Conservation (phyloP, 2,329 filamentous ascomycete species). For the Phaeosphaeria sp. region DNA sequence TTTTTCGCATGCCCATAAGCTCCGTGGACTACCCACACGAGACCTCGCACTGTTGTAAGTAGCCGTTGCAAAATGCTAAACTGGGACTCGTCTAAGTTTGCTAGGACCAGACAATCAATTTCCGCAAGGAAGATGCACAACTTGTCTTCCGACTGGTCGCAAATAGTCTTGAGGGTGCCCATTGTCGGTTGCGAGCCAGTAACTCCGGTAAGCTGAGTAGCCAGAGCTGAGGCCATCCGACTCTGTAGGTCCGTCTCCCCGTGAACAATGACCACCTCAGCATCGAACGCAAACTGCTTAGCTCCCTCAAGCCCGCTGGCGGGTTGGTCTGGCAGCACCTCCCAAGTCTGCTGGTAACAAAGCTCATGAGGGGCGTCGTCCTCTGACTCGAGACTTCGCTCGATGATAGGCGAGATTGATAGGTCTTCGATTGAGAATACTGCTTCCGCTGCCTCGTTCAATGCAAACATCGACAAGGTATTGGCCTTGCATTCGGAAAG, state of each 20-base stretch:
- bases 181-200: conserved; percentile 1
- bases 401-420: conserved; percentile 28
- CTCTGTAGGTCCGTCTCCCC: conserved; percentile 16
- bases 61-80: conserved; percentile 9
- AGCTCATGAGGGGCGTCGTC: conserved; percentile 22
- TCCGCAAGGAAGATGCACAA: conserved; percentile 25
- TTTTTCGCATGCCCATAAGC: conserved; percentile 8
- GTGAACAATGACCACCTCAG: conserved; percentile 21
- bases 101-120: conserved; percentile 8
- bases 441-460: conserved; percentile 16
- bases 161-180: conserved; percentile 6
- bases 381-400: conserved; percentile 10
- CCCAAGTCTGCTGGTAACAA: conserved; percentile 38
- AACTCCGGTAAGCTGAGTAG: conserved; percentile 10
- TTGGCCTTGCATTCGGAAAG: conserved; percentile 22
- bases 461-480: conserved; percentile 31
- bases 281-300: not conserved
- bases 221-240: conserved; percentile 21
- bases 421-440: conserved; percentile 32
- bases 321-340: conserved; percentile 6
- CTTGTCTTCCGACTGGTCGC: conserved; percentile 13
- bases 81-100: not conserved
- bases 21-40: conserved; percentile 13
- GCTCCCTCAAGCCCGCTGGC: not conserved
- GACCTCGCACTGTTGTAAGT: conserved; percentile 7